Evolutionary conservation across 352 stramenopile genomes (phyloP).

Genomic region (Phytophthora megakarya): DNA sequence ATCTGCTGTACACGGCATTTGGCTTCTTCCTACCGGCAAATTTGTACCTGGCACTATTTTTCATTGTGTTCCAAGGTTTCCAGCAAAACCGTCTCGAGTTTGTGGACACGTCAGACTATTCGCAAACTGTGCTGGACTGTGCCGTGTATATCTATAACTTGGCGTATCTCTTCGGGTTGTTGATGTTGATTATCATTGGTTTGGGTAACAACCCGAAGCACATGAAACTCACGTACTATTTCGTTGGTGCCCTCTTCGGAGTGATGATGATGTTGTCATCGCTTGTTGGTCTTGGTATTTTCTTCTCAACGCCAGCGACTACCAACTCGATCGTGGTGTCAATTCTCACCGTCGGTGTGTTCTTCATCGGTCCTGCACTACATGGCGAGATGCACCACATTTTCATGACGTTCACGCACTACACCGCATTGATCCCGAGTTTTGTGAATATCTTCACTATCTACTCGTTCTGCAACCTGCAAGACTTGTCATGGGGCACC

Average conservation of each 20-base stretch:
- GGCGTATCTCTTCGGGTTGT: conserved; percentile 73
- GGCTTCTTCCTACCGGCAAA: conserved; percentile 80
- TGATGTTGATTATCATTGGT: conserved; percentile 87
- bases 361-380: conserved; percentile 82
- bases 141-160: conserved; percentile 84
- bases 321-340: conserved; percentile 62
- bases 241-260: conserved; percentile 69
- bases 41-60: conserved; percentile 84
- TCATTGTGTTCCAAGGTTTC: conserved; percentile 90
- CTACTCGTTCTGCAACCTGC: conserved; percentile 91
- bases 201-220: conserved; percentile 89
- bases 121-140: conserved; percentile 56
- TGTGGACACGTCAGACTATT: conserved; percentile 77
- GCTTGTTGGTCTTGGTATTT: conserved; percentile 70
- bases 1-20: conserved; percentile 70
- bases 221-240: conserved; percentile 88
- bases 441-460: conserved; percentile 92
- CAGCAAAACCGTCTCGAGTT: conserved; percentile 85
- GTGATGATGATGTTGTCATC: conserved; percentile 84
- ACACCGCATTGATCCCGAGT: conserved; percentile 83
- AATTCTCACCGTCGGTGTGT: conserved; percentile 75
- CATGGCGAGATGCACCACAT: conserved; percentile 86
- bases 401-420: conserved; percentile 87
- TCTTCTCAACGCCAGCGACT: conserved; percentile 69
- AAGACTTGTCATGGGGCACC: conserved; percentile 89